phyloP scores from a whole-genome alignment of 768 basidiomycete genomes.

The Mycena latifolia region DNA sequence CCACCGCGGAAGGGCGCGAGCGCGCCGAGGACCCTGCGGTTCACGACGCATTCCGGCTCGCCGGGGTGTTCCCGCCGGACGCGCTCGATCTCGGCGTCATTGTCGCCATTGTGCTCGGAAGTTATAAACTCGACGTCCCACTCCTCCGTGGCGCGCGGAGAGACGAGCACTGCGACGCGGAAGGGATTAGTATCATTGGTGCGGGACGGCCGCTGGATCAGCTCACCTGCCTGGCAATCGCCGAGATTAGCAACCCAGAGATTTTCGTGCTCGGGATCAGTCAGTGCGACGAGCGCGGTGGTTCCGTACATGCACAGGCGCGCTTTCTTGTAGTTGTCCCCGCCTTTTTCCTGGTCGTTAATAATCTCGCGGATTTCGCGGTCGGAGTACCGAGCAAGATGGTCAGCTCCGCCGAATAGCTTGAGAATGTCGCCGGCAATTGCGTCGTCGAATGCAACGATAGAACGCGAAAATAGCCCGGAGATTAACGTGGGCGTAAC shows the following conservation, averaged over 20 bases:
- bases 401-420: constrained; percentile 69
- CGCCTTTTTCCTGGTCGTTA: constrained; percentile 71
- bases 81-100: constrained; percentile 73
- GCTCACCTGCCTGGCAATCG: constrained; percentile 82
- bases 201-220: constrained; percentile 11
- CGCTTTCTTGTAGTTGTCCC: constrained; percentile 73
- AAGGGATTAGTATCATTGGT: constrained; percentile 18
- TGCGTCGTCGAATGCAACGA: constrained; percentile 73
- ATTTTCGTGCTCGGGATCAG: constrained; percentile 76
- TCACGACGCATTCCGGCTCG: constrained; percentile 75
- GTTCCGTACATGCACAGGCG: constrained; percentile 85
- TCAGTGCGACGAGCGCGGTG: constrained; percentile 79
- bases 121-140: constrained; percentile 76
- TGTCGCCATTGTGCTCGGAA: constrained; percentile 78
- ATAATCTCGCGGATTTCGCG: constrained; percentile 69
- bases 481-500: constrained; percentile 65
- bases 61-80: constrained; percentile 74
- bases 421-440: constrained; percentile 76
- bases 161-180: constrained; percentile 60
- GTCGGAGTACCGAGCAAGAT: constrained; percentile 65
- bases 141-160: constrained; percentile 55
- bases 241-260: constrained; percentile 87
- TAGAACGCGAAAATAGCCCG: constrained; percentile 67
- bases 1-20: constrained; percentile 83
- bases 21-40: constrained; percentile 79